Percentiles rank a stretch among this genome's conserved stretches.
Evolutionary conservation across 78 protist genomes (phyloP).

Genomic region (Dictyostelium capitatum): DNA sequence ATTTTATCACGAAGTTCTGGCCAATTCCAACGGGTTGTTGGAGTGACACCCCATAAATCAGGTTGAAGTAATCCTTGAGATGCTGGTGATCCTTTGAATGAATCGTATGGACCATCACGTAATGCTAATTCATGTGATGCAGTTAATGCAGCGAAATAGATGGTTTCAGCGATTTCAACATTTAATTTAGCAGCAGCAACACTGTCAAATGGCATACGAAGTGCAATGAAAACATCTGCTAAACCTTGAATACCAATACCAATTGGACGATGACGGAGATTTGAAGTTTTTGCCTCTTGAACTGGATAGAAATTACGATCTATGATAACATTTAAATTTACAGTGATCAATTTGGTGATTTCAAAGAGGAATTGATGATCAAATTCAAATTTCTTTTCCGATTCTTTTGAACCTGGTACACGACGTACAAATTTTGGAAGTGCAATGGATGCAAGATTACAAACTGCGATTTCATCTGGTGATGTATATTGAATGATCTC

Average conservation of each 20-base stretch:
- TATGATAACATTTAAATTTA: conserved; percentile 96
- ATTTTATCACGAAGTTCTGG: conserved; percentile 57
- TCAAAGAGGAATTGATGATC: conserved; percentile 90
- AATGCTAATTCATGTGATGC: conserved; percentile 77
- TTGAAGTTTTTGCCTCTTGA: conserved; percentile 91
- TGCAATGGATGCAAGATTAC: conserved; percentile 99
- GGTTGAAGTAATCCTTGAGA: conserved; percentile 94
- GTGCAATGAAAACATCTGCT: conserved; percentile 95
- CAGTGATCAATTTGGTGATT: conserved; percentile 88
- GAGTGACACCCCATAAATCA: conserved; percentile 97
- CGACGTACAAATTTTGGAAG: conserved; percentile 92
- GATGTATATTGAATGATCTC: conserved; percentile 98
- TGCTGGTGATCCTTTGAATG: conserved; percentile 94
- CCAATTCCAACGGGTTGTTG: conserved; percentile 91
- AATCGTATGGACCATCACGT: conserved; percentile 90
- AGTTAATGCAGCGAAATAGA: conserved; percentile 93
- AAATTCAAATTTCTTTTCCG: conserved; percentile 55
- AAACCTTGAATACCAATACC: conserved; percentile 99
- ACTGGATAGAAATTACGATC: conserved; percentile 98
- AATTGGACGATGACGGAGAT: conserved; percentile 98
- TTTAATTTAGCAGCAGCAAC: conserved; percentile 94
- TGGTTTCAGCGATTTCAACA: conserved; percentile 98
- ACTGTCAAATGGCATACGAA: conserved; percentile 96
- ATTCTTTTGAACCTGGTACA: conserved; percentile 4
- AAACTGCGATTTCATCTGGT: conserved; percentile 97